phyloP scores from a whole-genome alignment of 2,329 filamentous ascomycete species.

The Fusarium sp. region DNA sequence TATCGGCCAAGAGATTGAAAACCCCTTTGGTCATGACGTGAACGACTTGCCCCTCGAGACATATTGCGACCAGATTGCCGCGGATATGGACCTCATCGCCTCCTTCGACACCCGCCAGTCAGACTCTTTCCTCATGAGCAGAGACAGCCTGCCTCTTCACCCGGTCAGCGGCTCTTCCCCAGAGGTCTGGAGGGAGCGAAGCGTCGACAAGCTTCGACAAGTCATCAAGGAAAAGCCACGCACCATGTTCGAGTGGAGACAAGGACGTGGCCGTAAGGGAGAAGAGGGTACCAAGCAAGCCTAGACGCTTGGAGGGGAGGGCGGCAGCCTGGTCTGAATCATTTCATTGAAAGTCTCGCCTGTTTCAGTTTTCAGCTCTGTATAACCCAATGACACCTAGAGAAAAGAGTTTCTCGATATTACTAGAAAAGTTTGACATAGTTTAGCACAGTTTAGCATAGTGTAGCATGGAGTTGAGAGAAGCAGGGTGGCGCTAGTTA shows the following conservation, averaged over 20 bases:
- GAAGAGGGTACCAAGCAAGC: not conserved
- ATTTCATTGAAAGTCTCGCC: not conserved
- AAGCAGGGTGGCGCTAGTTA: not conserved
- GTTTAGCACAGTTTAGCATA: not conserved
- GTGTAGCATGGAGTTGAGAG: not conserved
- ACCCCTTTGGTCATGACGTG: conserved; percentile 85
- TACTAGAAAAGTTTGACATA: not conserved
- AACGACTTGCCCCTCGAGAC: conserved; percentile 83
- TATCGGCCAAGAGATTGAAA: conserved; percentile 86
- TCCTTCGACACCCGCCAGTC: conserved; percentile 54
- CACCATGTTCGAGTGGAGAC: conserved; percentile 49
- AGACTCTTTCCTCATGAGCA: conserved; percentile 47
- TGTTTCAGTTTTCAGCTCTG: not conserved
- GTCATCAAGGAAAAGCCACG: conserved; percentile 56
- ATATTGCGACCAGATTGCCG: conserved; percentile 80
- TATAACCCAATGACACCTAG: not conserved
- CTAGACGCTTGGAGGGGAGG: not conserved
- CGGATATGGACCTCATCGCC: conserved; percentile 81
- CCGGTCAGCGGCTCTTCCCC: conserved; percentile 59
- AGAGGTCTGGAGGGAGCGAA: conserved; percentile 53
- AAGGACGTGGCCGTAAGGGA: not conserved
- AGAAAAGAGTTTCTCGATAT: not conserved
- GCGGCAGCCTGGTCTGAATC: not conserved
- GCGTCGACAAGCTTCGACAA: conserved; percentile 53
- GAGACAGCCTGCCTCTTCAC: conserved; percentile 65